These are phyloP conservation scores for Rosa persica DNA, from an alignment of 306 rosid species.

Conservation along the genomic window DNA sequence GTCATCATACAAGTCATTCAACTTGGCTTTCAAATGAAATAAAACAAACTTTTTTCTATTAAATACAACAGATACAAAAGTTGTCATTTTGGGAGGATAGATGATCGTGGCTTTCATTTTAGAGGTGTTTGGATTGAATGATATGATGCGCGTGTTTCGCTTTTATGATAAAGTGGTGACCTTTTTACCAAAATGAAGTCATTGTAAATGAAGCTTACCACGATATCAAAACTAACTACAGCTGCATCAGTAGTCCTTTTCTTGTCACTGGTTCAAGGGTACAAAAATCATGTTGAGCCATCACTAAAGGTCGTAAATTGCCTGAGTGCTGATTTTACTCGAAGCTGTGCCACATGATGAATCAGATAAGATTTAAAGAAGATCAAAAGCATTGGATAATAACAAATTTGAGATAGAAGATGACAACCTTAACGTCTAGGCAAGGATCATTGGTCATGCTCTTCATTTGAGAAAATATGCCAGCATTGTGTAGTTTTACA, in stretches of 20 bases:
- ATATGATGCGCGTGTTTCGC: neutral
- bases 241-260: conserved; percentile 28
- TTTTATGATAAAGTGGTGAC: conserved; percentile 14
- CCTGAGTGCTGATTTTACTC: conserved; percentile 58
- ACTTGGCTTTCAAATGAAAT: neutral
- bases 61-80: conserved; percentile 8
- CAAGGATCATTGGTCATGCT: conserved; percentile 73
- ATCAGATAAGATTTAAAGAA: conserved; percentile 23
- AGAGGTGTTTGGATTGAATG: neutral
- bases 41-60: neutral
- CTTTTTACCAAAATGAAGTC: conserved; percentile 22
- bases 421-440: conserved; percentile 72
- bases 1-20: conserved; percentile 1
- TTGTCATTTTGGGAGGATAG: conserved; percentile 6
- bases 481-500: conserved; percentile 53
- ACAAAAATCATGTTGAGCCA: conserved; percentile 31
- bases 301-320: conserved; percentile 58
- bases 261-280: conserved; percentile 21
- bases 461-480: conserved; percentile 70
- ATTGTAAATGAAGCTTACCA: conserved; percentile 47
- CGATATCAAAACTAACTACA: conserved; percentile 29
- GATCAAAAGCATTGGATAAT: neutral
- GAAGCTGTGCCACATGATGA: conserved; percentile 54
- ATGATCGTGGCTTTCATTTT: neutral
- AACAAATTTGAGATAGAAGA: conserved; percentile 14